Base-by-base conservation (phyloP, 331 rosid species). In the Dryas integrifolia region DNA sequence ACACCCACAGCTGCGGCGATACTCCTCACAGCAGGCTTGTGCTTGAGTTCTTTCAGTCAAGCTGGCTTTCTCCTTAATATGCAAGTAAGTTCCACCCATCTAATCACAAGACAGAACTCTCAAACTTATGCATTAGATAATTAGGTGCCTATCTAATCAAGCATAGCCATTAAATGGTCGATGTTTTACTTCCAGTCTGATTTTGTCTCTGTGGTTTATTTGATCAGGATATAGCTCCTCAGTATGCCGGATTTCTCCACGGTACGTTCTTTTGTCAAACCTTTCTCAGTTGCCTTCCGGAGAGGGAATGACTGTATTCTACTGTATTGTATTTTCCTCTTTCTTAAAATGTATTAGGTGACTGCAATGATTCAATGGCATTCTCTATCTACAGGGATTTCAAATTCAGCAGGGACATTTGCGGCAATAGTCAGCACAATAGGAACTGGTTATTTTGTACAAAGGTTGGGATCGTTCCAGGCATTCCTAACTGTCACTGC, bases 391-490 rank as follows among this genome's bases (percentile, higher is more conserved):
- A 53, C 91, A 93, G 98, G 98, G 49, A 86, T 94, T 56, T 84
- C 96, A 56, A 94, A 91, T 81, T 86, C 91, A 39, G 88, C 87
- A 2, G 96, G 98, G 77, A 91, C 98, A 65, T 64, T 89, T 53
- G 98, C 96, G 58, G 98, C 97, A 15, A 94, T 91, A 63, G 41
- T 94, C 75, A 89, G 98, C 89, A 91, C 98, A 80, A 85, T 94
- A 58, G 98, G 98, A 80, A 88, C 97, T 21, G 98, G 98, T 24
- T 94, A 89, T 73, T 94, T 91, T 80, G 96, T 94, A 3, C 89
- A 94, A 51, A 86, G 97, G 96, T 77, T 91, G 68, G 97, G 97
- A 76, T 94, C 97, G 8, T 94, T 94, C 73, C 96, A 94, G 46
- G 97, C 97, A 45, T 89, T 94, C 75, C 71, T 94, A 68, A 86